phyloP scores from a whole-genome alignment of 139 green algal genomes.

The Auxenochlorella pyrenoidosa region DNA sequence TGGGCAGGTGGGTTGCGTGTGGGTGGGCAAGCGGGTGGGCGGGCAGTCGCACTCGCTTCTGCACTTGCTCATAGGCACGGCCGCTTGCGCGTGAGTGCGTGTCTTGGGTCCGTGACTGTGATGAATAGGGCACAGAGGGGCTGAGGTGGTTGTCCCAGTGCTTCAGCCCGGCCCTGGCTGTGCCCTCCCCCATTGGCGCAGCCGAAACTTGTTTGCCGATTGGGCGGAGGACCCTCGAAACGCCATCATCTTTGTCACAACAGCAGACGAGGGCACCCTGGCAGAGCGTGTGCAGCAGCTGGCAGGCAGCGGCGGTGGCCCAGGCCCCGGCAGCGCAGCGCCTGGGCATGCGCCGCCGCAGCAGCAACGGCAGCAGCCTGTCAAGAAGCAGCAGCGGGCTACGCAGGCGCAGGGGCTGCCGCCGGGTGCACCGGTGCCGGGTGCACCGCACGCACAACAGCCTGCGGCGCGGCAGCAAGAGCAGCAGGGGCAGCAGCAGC shows the following conservation, averaged over 20 bases:
- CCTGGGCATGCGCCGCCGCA: background rate
- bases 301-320: background rate
- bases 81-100: too few species aligned
- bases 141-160: too few species aligned
- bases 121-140: too few species aligned
- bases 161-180: background rate
- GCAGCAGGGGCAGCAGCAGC: slow-evolving; percentile 10
- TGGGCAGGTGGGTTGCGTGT: too few species aligned
- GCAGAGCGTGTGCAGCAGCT: slow-evolving; percentile 38
- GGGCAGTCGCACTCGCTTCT: too few species aligned
- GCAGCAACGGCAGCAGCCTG: background rate
- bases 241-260: slow-evolving; percentile 81
- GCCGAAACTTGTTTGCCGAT: slow-evolving; percentile 81
- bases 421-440: too few species aligned
- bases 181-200: background rate
- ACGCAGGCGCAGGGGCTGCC: background rate
- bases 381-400: background rate
- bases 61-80: too few species aligned
- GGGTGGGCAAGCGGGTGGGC: too few species aligned
- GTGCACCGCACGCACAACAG: slow-evolving; percentile 9
- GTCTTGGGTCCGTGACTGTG: too few species aligned
- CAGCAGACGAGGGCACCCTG: slow-evolving; percentile 48
- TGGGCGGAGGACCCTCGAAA: slow-evolving; percentile 82
- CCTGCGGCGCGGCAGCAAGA: background rate
- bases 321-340: background rate